Conservation (phyloP, 1,284 basidiomycete species). For the Cryptococcus sp. region DNA sequence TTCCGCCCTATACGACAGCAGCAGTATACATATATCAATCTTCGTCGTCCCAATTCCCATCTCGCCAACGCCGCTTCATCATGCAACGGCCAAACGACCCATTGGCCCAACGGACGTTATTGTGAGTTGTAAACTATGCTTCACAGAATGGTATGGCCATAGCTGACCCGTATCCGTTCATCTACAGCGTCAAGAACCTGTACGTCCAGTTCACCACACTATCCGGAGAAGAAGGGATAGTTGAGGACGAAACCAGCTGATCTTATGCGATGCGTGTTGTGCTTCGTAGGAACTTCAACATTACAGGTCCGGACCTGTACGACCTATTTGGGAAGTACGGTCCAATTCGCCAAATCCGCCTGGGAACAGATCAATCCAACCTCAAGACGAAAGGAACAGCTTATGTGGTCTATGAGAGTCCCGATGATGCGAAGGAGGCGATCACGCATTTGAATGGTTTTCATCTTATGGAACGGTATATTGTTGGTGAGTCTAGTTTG, state of each 20-base stretch:
- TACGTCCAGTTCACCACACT: slow-evolving; percentile 20
- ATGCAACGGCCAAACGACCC: slow-evolving; percentile 43
- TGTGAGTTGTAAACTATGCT: slow-evolving; percentile 35
- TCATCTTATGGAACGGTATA: slow-evolving; percentile 96
- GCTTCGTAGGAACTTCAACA: slow-evolving; percentile 72
- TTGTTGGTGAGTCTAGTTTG: slow-evolving; percentile 62
- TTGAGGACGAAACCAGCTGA: too few species aligned
- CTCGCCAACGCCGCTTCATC: neutral
- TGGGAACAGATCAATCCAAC: slow-evolving; percentile 73
- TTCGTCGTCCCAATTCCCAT: too few species aligned
- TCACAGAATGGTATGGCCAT: neutral
- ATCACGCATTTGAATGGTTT: slow-evolving; percentile 97
- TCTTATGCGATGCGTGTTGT: too few species aligned
- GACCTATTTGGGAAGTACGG: slow-evolving; percentile 98
- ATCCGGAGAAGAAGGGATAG: too few species aligned
- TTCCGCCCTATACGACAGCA: neutral
- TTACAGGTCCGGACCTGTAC: slow-evolving; percentile 86
- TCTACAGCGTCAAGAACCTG: slow-evolving; percentile 51
- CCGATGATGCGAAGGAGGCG: slow-evolving; percentile 84
- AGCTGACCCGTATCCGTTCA: slow-evolving; percentile 10
- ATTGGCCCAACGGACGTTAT: slow-evolving; percentile 47
- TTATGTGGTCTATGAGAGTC: slow-evolving; percentile 67
- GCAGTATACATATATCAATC: too few species aligned
- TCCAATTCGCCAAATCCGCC: slow-evolving; percentile 90
- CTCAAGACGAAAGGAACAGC: slow-evolving; percentile 91